Percentiles rank a stretch among this genome's conserved stretches.
These are phyloP conservation scores for Amauroascus niger DNA, from an alignment of 2,329 filamentous ascomycete species.

Conservation along the genomic window DNA sequence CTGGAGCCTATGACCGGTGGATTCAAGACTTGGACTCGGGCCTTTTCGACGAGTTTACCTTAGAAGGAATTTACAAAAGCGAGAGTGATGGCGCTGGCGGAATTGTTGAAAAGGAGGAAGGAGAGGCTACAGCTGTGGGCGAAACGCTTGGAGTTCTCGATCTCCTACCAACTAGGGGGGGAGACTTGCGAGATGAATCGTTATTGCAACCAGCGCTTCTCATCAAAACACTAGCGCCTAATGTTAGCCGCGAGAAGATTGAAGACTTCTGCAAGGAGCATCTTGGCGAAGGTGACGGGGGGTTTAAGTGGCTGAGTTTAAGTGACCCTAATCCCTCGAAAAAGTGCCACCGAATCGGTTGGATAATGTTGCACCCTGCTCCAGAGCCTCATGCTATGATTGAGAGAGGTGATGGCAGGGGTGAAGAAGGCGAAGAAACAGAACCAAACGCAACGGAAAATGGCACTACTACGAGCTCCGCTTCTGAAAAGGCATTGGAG, in stretches of 20 bases:
- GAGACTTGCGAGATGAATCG: conserved; percentile 81
- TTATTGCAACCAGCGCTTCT: conserved; percentile 82
- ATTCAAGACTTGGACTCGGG: conserved; percentile 75
- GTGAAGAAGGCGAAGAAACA: conserved; percentile 53
- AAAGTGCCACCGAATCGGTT: conserved; percentile 93
- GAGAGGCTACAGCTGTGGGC: conserved; percentile 80
- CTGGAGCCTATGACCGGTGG: conserved; percentile 74
- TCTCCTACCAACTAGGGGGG: conserved; percentile 69
- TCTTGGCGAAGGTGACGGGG: conserved; percentile 78
- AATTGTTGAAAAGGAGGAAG: conserved; percentile 85
- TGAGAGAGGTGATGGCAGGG: conserved; percentile 64
- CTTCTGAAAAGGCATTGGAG: conserved; percentile 77
- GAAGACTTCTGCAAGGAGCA: conserved; percentile 93
- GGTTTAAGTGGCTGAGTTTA: conserved; percentile 90
- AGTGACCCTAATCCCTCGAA: conserved; percentile 96
- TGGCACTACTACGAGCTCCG: conserved; percentile 33
- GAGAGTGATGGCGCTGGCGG: conserved; percentile 82
- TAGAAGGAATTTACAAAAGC: conserved; percentile 88
- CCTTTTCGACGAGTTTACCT: conserved; percentile 83
- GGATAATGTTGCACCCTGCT: conserved; percentile 87
- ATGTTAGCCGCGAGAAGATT: conserved; percentile 85
- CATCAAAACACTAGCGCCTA: conserved; percentile 96
- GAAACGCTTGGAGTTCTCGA: conserved; percentile 91
- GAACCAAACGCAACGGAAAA: conserved; percentile 27
- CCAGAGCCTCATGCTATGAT: conserved; percentile 55